Conservation (phyloP, 1,139 yeast species). For the Blastobotrys capitulatus region DNA sequence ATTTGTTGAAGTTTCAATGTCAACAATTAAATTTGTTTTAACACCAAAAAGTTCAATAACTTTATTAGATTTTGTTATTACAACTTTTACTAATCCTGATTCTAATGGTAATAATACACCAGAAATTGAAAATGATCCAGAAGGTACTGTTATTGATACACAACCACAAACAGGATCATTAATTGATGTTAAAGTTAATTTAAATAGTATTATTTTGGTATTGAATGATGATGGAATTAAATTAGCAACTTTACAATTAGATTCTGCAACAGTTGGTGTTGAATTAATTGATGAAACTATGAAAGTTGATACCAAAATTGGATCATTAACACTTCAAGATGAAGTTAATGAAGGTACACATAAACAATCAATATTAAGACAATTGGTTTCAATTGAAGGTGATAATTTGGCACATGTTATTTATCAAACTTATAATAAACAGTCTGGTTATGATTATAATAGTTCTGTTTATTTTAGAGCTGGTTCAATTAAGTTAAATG, state of each 20-base stretch:
- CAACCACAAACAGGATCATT: constrained; percentile 50
- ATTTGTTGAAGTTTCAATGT: constrained; percentile 64
- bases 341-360: constrained; percentile 64
- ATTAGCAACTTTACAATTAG: constrained; percentile 71
- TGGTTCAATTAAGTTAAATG: constrained; percentile 69
- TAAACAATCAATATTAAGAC: constrained; percentile 54
- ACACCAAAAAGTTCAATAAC: constrained; percentile 77
- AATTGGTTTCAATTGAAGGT: constrained; percentile 75
- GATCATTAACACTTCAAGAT: constrained; percentile 75
- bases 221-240: constrained; percentile 81
- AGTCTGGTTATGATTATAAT: too few species aligned
- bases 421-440: constrained; percentile 75
- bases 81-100: constrained; percentile 72
- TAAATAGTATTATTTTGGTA: constrained; percentile 70
- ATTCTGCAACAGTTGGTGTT: constrained; percentile 65
- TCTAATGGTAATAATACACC: constrained; percentile 9
- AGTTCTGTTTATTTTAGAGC: constrained; percentile 62
- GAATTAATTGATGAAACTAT: constrained; percentile 70
- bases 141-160: background rate
- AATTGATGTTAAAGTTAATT: constrained; percentile 59
- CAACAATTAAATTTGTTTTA: constrained; percentile 71
- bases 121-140: constrained; percentile 5
- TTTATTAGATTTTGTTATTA: constrained; percentile 70
- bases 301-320: constrained; percentile 70
- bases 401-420: constrained; percentile 74